Evolutionary conservation across 2,329 filamentous ascomycete species (phyloP), one percentile per base, ranked within the genome.

Genomic region (Sporothrix dimorphospora): DNA sequence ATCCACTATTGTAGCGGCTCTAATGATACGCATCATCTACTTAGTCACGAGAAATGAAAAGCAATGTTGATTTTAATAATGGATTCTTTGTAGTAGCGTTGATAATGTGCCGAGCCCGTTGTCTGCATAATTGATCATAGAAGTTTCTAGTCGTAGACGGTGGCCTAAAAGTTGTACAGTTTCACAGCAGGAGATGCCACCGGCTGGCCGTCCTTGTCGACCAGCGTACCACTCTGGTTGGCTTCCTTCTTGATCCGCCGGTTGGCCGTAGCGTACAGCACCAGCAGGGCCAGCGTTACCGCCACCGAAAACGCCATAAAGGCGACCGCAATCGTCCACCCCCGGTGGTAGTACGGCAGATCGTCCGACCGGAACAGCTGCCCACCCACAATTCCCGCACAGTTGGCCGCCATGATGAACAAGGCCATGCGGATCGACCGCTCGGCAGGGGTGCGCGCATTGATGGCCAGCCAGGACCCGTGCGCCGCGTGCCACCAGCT

Each of bases 341-440:
- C 86, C 19, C 85, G 82, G 3, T 83, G 82, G 77, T 88, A 88
- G 1, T 81, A 79, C 0, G 86, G 86, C 59, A 78, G 78, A 75
- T 88, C 86, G 69, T 88, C 85, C 0, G 79, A 74, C 27, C 85
- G 85, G 82, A 89, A 90, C 73, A 90, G 85, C 76, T 90, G 87
- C 0, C 86, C 86, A 3, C 88, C 88, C 71, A 88, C 87, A 69
- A 90, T 89, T 27, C 87, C 87, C 0, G 87, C 87, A 34, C 86
- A 86, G 75, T 90, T 90, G 65, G 87, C 88, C 24, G 85, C 85
- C 87, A 89, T 89, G 73, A 90, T 88, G 69, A 89, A 82, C 79
- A 83, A 84, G 30, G 24, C 53, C 57, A 72, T 66, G 68, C 63
- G 42, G 12, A 67, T 55, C 0, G 73, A 73, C 16, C 55, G 27